Percentiles rank a stretch among this genome's conserved stretches.
phyloP scores from a whole-genome alignment of 2,329 filamentous ascomycete genomes.

The Sclerotinia glacialis region DNA sequence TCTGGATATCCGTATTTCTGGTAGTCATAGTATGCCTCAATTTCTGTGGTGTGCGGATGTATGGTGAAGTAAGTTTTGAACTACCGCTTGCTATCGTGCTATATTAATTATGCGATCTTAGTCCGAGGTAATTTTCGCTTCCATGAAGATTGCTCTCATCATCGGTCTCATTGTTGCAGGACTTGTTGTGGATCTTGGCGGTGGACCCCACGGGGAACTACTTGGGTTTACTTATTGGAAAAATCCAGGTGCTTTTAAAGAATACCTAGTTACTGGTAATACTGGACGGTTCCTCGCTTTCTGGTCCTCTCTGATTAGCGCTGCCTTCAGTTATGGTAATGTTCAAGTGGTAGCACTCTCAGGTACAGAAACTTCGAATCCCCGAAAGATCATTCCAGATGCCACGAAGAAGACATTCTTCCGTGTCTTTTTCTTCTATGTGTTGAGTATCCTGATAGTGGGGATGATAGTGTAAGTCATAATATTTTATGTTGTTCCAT shows the following conservation, averaged over 20 bases:
- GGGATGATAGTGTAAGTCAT: slow-evolving; percentile 49
- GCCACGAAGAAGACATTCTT: slow-evolving; percentile 52
- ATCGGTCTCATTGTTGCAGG: slow-evolving; percentile 61
- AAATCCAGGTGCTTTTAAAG: slow-evolving; percentile 64
- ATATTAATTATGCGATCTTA: not conserved
- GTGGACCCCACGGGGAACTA: slow-evolving; percentile 55
- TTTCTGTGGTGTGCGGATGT: slow-evolving; percentile 56
- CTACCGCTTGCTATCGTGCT: slow-evolving; percentile 58
- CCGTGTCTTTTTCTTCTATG: slow-evolving; percentile 54
- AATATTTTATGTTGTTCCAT: slow-evolving; percentile 38
- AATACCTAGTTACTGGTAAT: slow-evolving; percentile 60
- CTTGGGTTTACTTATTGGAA: slow-evolving; percentile 70
- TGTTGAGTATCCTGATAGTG: slow-evolving; percentile 41
- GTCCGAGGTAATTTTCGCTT: slow-evolving; percentile 50
- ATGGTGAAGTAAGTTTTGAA: slow-evolving; percentile 61
- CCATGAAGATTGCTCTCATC: slow-evolving; percentile 60
- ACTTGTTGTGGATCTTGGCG: slow-evolving; percentile 61
- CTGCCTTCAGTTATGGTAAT: slow-evolving; percentile 48
- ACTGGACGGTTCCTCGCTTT: slow-evolving; percentile 58
- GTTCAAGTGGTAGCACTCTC: slow-evolving; percentile 54
- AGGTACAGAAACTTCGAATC: slow-evolving; percentile 54
- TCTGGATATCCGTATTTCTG: slow-evolving; percentile 45
- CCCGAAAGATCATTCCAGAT: slow-evolving; percentile 53
- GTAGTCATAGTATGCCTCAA: slow-evolving; percentile 52
- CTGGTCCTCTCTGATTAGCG: slow-evolving; percentile 46